Percentiles rank a stretch among this genome's conserved stretches.
Conservation (phyloP, 129 eudicot genomes). For the Solidago caesia region DNA sequence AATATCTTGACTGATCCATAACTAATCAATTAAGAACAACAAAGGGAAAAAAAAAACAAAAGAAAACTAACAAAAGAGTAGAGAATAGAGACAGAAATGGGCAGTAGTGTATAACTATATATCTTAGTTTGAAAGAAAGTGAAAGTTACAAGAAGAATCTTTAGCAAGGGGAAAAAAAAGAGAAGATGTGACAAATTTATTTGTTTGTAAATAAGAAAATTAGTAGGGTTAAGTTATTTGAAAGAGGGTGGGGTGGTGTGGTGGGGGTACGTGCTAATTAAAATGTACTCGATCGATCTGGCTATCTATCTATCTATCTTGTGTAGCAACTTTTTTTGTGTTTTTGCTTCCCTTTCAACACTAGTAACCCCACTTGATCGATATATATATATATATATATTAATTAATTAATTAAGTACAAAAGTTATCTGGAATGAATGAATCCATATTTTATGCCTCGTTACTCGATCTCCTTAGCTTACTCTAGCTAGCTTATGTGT, state of each 20-base stretch:
- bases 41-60: not conserved
- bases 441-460: conserved; percentile 27
- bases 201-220: conserved; percentile 29
- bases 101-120: conserved; percentile 22
- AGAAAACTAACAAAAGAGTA: no score
- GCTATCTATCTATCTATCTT: no score
- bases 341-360: conserved; percentile 41
- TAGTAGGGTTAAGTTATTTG: conserved; percentile 39
- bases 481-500: conserved; percentile 16
- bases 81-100: conserved; percentile 25
- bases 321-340: not conserved
- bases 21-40: not conserved
- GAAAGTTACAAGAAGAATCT: conserved; percentile 47
- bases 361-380: conserved; percentile 16
- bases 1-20: conserved; percentile 65
- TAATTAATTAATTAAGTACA: not conserved
- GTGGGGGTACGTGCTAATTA: no score
- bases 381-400: not conserved
- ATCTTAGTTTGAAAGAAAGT: conserved; percentile 40
- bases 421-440: conserved; percentile 22
- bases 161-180: conserved; percentile 36
- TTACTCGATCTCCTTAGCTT: conserved; percentile 18
- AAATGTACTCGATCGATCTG: no score
- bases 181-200: conserved; percentile 35
- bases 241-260: conserved; percentile 26